These are phyloP conservation scores for Echinochloa phyllopogon DNA, from an alignment of 176 grass and related monocot species.

Conservation along the genomic window DNA sequence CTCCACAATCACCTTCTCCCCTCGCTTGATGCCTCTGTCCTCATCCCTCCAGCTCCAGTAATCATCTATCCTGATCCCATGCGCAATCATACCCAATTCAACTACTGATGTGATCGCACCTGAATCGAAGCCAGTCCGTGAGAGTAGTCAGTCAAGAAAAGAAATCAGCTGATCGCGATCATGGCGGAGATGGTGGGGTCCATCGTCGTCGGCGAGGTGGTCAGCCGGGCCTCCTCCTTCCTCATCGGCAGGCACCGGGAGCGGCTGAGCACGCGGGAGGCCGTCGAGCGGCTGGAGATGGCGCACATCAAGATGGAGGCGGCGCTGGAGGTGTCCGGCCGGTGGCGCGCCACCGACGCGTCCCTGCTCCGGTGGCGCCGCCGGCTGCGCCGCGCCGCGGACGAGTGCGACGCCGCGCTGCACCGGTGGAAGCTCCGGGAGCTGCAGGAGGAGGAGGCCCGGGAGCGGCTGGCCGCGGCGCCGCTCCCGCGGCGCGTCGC, in stretches of 20 bases:
- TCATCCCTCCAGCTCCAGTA: not conserved
- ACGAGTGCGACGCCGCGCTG: slow-evolving; percentile 28
- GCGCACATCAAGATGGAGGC: slow-evolving; percentile 44
- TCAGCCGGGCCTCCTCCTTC: slow-evolving; percentile 31
- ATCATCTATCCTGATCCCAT: not conserved
- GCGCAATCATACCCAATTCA: not conserved
- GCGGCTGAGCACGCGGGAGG: not conserved
- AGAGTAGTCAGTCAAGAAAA: not conserved
- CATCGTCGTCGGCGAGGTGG: slow-evolving; percentile 25
- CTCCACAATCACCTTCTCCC: not conserved
- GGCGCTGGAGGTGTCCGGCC: slow-evolving; percentile 22
- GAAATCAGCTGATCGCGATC: not conserved
- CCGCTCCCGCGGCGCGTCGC: slow-evolving; percentile 11
- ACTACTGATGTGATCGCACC: not conserved
- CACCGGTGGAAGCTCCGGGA: slow-evolving; percentile 30
- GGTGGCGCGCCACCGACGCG: not conserved
- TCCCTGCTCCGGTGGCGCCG: slow-evolving; percentile 4
- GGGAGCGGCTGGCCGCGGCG: not conserved
- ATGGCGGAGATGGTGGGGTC: slow-evolving; percentile 38
- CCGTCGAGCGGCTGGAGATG: slow-evolving; percentile 35
- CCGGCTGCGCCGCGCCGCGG: slow-evolving; percentile 6
- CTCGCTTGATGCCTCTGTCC: not conserved
- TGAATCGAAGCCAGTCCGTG: not conserved
- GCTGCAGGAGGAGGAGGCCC: slow-evolving; percentile 28
- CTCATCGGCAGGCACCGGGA: slow-evolving; percentile 13